Base-by-base conservation (phyloP, 2,329 filamentous ascomycete species). In the Shiraia bambusicola region DNA sequence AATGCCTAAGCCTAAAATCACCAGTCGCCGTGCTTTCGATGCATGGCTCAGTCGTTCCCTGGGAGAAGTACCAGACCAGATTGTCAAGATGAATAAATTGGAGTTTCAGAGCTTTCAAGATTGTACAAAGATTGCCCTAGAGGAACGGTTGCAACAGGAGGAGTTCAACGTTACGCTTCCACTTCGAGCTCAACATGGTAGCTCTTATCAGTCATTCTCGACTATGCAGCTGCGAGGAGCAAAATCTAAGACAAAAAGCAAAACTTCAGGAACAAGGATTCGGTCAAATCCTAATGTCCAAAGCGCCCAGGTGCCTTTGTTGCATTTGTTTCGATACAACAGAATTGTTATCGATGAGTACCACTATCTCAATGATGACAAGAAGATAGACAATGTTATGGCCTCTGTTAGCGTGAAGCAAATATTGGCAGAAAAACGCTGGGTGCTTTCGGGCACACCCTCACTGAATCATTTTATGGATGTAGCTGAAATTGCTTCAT, bases 291-390 rank as follows among this genome's bases (percentile, higher is more conserved):
- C 17, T 5, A 16, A 8, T 6, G 9, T 15, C 6, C 24, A 13
- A n/a, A 25, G 5, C 6, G 16, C 40, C 4, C 13, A 41, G 12
- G 33, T 52, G 1, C 59, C 59, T 30, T 33, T 80, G 0, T 55
- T 86, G 1, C 81, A 86, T 45, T 73, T 81, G 52, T 86, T 85
- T 56, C 61, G 69, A 2, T 86, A 80, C 58, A 77, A 78, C 40
- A 72, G 83, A 5, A 44, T 86, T 0, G 74, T 86, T 2, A 69
- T 85, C 1, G 83, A 87, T 46, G 83, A 87, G 50, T 85, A 80
- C 50, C 79, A 82, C 1, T 82, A 84, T 47, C 66, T 78, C 4
- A 69, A 71, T 14, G 51, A 31, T 56, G 67, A 12, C 61, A 73
- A 35, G 65, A 71, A 45, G 17, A 37, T 47, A 3, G 43, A 47